Evolutionary conservation across 2,329 filamentous ascomycete species (phyloP).

Genomic region (Colletotrichum sp.): DNA sequence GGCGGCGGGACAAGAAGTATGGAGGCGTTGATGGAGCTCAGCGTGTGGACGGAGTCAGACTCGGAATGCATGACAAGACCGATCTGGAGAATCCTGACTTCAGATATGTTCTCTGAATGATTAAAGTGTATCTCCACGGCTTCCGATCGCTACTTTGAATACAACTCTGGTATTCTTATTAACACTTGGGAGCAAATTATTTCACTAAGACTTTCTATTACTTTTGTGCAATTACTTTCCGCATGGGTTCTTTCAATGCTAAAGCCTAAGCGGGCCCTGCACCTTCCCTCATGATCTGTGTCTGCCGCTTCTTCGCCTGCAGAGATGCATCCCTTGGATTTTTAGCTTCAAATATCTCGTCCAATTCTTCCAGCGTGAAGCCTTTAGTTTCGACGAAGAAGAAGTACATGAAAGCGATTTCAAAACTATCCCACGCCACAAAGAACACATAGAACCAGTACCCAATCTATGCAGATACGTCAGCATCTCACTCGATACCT

Average conservation of each 20-base stretch:
- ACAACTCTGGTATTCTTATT: fast-evolving
- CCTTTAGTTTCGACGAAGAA: slow-evolving; percentile 53
- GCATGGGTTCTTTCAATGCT: neutral
- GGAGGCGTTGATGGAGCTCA: neutral
- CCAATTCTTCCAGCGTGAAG: slow-evolving; percentile 59
- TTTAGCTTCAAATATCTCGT: slow-evolving; percentile 54
- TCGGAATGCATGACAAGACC: slow-evolving; percentile 30
- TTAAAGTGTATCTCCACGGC: neutral
- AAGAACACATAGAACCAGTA: slow-evolving; percentile 44
- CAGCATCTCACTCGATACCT: neutral
- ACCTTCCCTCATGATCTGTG: slow-evolving; percentile 25
- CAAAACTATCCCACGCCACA: slow-evolving; percentile 38
- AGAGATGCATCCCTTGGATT: slow-evolving; percentile 36
- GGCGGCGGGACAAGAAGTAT: neutral
- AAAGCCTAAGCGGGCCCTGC: neutral
- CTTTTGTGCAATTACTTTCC: neutral
- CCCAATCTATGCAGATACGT: slow-evolving; percentile 27
- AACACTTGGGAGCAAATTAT: neutral
- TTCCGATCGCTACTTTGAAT: fast-evolving
- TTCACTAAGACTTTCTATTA: neutral
- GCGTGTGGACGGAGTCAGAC: slow-evolving; percentile 19
- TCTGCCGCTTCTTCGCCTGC: slow-evolving; percentile 40
- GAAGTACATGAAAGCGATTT: slow-evolving; percentile 28
- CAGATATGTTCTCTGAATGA: slow-evolving; percentile 24
- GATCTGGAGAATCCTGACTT: slow-evolving; percentile 30